Evolutionary conservation across 768 basidiomycete species (phyloP), one percentile per base, ranked within the genome.

Genomic region (Phallus indusiatus): DNA sequence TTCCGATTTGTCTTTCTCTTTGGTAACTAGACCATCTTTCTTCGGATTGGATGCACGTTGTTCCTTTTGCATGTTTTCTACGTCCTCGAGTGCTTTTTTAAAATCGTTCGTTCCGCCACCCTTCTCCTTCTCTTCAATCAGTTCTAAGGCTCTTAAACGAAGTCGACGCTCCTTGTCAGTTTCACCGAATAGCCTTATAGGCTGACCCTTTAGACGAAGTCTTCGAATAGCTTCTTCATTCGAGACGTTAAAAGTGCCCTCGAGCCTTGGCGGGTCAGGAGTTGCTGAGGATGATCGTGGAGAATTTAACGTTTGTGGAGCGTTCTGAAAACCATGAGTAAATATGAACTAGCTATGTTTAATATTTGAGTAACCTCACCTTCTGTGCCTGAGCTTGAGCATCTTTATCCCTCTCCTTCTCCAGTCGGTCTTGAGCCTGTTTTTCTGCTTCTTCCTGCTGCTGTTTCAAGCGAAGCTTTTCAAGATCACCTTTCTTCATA

Each of bases 141-240:
- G 82, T 69, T 99, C 96, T 16, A 99, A 75, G 1, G 96, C 95
- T 54, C 96, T 83, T 14, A 99, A 74, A 14, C 96, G 84, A 14
- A 97, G 73, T 34, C 94, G 77, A 10, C 96, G 80, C 24, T 97
- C 96, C 74, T 94, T 92, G 75, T 99, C 96, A 0, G 86, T 84
- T 70, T 99, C 96, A 34, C 86, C 96, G 67, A 99, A 99, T 9
- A 99, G 75, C 28, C 93, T 83, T 62, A 98, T 89, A 4, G 96
- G 96, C 68, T 98, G 94, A 21, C 90, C 92, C 68, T 96, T 95
- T 22, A 81, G 76, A 50, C 96, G 85, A 14, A 99, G 81, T 20
- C 96, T 82, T 9, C 91, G 86, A 58, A 94, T 78, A 12, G 89
- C 90, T 67, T 99, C 96, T 61, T 94, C 88, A 59, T 94, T 91